These are phyloP conservation scores for Auriscalpium vulgare DNA, from an alignment of 768 basidiomycete species.

Conservation along the genomic window DNA sequence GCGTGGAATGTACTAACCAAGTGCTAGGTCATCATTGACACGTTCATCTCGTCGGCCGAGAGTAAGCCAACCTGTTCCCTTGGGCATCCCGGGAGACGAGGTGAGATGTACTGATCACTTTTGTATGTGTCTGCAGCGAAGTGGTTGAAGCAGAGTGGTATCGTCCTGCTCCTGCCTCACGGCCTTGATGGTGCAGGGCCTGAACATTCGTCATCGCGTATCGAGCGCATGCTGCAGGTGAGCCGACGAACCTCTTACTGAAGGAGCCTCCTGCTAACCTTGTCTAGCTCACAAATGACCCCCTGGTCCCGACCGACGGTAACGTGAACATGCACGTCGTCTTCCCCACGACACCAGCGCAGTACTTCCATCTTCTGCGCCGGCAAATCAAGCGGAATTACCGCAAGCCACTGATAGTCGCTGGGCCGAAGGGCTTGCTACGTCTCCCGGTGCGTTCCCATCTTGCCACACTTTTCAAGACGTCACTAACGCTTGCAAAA, in stretches of 20 bases:
- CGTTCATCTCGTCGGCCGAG: slow-evolving; percentile 78
- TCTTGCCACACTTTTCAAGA: neutral
- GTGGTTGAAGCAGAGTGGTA: slow-evolving; percentile 87
- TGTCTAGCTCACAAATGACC: slow-evolving; percentile 71
- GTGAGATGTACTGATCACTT: neutral
- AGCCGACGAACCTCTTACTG: neutral
- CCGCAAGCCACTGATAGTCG: slow-evolving; percentile 79
- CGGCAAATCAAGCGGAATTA: slow-evolving; percentile 81
- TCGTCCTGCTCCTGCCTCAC: slow-evolving; percentile 81
- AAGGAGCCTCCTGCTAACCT: neutral
- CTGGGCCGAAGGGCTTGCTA: slow-evolving; percentile 77
- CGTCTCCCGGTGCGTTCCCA: slow-evolving; percentile 54
- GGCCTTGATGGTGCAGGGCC: slow-evolving; percentile 91
- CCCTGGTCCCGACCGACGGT: slow-evolving; percentile 30
- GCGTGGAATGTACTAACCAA: too few species aligned
- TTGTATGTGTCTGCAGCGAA: slow-evolving; percentile 47
- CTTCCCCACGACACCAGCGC: slow-evolving; percentile 84
- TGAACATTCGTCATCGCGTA: slow-evolving; percentile 83
- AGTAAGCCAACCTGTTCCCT: slow-evolving; percentile 37
- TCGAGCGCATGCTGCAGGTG: slow-evolving; percentile 90
- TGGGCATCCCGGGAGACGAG: neutral
- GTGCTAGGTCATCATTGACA: slow-evolving; percentile 73
- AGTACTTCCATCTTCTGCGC: slow-evolving; percentile 90
- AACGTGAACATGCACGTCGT: slow-evolving; percentile 82
- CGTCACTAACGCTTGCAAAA: neutral